phyloP scores from a whole-genome alignment of 108 stramenopile genomes.

The Cyclotella sp. region DNA sequence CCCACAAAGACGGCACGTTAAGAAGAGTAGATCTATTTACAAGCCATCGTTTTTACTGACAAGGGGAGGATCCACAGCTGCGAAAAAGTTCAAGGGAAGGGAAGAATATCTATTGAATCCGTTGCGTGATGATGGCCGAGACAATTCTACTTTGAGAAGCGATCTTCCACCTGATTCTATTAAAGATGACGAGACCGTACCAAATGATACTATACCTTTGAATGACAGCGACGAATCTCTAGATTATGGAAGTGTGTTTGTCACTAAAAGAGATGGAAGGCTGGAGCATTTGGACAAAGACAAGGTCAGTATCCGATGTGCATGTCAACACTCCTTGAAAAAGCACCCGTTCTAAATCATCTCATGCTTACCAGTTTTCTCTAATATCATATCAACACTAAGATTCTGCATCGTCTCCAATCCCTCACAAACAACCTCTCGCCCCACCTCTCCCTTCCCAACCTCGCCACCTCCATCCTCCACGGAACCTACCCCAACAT shows the following conservation, averaged over 20 bases:
- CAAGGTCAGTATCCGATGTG: slow-evolving; percentile 41
- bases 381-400: slow-evolving; percentile 1
- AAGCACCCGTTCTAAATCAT: not conserved
- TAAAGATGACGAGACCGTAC: no score
- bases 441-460: slow-evolving; percentile 52
- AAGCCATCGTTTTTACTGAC: no score
- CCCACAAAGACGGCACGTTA: no score
- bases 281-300: slow-evolving; percentile 52
- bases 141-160: no score
- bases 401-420: slow-evolving; percentile 56
- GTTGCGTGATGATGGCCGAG: no score
- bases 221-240: no score
- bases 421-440: slow-evolving; percentile 52
- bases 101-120: no score
- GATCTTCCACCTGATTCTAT: no score
- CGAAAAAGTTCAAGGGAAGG: no score
- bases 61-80: no score
- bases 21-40: no score
- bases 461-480: slow-evolving; percentile 66
- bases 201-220: no score
- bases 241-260: not conserved
- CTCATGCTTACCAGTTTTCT: not conserved
- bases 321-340: not conserved
- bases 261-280: slow-evolving; percentile 45
- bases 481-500: slow-evolving; percentile 89